phyloP scores from a whole-genome alignment of 2,329 filamentous ascomycete species.

The Cryphonectria japonica region DNA sequence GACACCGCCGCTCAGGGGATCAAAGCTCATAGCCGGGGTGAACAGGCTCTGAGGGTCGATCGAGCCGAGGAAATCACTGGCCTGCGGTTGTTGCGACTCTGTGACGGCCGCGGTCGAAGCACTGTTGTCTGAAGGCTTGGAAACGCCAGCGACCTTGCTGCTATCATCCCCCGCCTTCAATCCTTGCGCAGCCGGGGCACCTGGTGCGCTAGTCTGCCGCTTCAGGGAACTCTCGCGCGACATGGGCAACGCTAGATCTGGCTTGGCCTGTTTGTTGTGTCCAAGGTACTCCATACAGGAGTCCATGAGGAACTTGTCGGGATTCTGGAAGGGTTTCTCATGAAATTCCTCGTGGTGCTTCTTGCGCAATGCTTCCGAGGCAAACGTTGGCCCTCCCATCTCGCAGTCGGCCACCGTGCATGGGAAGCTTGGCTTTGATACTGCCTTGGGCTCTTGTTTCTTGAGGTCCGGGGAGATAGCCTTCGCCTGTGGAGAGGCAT shows the following conservation, averaged over 20 bases:
- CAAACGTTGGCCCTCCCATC: slow-evolving; percentile 52
- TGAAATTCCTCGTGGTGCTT: slow-evolving; percentile 64
- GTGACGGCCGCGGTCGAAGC: slow-evolving; percentile 35
- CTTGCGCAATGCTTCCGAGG: slow-evolving; percentile 57
- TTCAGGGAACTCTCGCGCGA: slow-evolving; percentile 57
- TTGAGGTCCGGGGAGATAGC: slow-evolving; percentile 52
- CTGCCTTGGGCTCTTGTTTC: slow-evolving; percentile 39
- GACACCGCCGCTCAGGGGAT: slow-evolving; percentile 48
- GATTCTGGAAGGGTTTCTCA: slow-evolving; percentile 57
- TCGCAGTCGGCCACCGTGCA: slow-evolving; percentile 63
- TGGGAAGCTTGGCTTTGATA: slow-evolving; percentile 48
- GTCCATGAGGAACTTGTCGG: slow-evolving; percentile 56
- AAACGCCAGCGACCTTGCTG: slow-evolving; percentile 37
- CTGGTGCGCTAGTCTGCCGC: slow-evolving; percentile 50
- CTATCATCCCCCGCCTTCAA: slow-evolving; percentile 23
- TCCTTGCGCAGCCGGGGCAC: slow-evolving; percentile 44
- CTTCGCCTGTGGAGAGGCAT: slow-evolving; percentile 40
- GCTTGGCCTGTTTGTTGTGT: slow-evolving; percentile 47
- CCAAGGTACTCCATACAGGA: slow-evolving; percentile 57
- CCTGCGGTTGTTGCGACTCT: slow-evolving; percentile 25
- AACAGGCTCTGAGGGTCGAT: slow-evolving; percentile 59
- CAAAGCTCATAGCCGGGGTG: slow-evolving; percentile 44
- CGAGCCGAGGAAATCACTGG: slow-evolving; percentile 37
- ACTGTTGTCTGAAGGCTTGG: slow-evolving; percentile 34
- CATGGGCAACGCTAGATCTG: slow-evolving; percentile 51